These are phyloP conservation scores for Phytophthora pluvialis DNA, from an alignment of 352 stramenopile species.

Conservation along the genomic window DNA sequence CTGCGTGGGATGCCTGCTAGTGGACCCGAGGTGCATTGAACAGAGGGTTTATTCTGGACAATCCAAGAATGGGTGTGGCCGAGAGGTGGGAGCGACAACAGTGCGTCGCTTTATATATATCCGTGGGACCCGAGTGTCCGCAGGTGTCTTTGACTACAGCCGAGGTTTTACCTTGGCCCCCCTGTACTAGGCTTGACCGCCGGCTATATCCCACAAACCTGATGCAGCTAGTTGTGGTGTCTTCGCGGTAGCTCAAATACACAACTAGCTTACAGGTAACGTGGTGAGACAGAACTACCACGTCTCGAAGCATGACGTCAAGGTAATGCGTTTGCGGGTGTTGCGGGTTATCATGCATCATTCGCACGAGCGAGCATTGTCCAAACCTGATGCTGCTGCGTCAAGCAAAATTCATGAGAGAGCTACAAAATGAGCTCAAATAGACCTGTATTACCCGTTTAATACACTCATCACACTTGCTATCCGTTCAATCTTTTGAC, in stretches of 20 bases:
- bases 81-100: no score
- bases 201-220: no score
- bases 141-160: no score
- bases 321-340: slow-evolving; percentile 6
- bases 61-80: no score
- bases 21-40: no score
- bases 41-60: no score
- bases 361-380: neutral
- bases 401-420: neutral
- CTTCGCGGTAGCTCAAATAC: slow-evolving; percentile 2
- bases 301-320: slow-evolving; percentile 1
- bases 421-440: neutral
- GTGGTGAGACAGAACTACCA: neutral
- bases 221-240: slow-evolving; percentile 9
- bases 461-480: neutral
- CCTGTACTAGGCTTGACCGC: no score
- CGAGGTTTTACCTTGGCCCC: no score
- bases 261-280: slow-evolving; percentile 5
- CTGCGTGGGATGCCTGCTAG: no score
- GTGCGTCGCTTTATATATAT: no score
- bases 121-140: no score
- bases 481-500: neutral
- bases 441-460: slow-evolving; percentile 2
- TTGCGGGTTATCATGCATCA: slow-evolving; percentile 9
- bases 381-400: neutral